Evolutionary conservation across 306 rosid genomes (phyloP).

Genomic region (Ochetophila trinervis): DNA sequence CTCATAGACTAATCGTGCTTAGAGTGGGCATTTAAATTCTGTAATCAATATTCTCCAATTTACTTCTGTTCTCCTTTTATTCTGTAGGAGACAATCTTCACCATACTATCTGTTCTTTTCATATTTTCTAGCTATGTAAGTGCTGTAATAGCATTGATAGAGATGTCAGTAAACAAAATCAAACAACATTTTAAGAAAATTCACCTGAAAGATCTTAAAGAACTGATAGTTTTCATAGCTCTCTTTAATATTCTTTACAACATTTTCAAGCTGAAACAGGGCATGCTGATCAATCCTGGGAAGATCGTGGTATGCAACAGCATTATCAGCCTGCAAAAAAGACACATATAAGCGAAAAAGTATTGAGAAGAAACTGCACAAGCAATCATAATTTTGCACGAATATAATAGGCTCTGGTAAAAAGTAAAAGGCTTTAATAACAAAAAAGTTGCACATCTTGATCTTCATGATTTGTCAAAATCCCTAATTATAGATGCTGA

Average conservation of each 20-base stretch:
- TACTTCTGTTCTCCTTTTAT: constrained; percentile 1
- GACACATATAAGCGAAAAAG: constrained; percentile 6
- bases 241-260: constrained; percentile 65
- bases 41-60: not conserved
- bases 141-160: not conserved
- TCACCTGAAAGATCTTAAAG: constrained; percentile 96
- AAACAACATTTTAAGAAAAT: constrained; percentile 13
- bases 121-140: too few species aligned
- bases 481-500: constrained; percentile 7
- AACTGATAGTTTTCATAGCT: constrained; percentile 88
- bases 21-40: not conserved
- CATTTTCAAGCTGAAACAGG: constrained; percentile 86
- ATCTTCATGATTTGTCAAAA: constrained; percentile 1
- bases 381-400: not conserved
- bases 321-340: constrained; percentile 59
- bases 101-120: not conserved
- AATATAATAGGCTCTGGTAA: not conserved
- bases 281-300: constrained; percentile 90
- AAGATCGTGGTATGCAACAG: constrained; percentile 69
- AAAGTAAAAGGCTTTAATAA: constrained; percentile 20
- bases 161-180: constrained; percentile 3
- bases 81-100: not conserved
- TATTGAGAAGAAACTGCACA: constrained; percentile 2
- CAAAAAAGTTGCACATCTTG: constrained; percentile 1
- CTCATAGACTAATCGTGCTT: not conserved